Evolutionary conservation across 352 stramenopile genomes (phyloP).

Genomic region (Phytophthora palmivora): DNA sequence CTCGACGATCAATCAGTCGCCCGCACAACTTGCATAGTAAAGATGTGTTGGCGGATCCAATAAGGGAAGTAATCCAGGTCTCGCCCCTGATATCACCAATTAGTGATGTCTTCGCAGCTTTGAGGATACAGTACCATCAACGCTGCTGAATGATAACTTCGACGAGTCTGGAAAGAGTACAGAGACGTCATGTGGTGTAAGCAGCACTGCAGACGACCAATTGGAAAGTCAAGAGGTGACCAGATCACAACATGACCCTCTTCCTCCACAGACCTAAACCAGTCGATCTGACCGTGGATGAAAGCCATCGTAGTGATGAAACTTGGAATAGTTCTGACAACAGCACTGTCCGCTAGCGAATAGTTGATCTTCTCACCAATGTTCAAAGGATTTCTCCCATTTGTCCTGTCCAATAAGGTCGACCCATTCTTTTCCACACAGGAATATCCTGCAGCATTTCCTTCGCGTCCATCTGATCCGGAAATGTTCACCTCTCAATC

Average conservation of each 20-base stretch:
- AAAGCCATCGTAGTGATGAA: slow-evolving; percentile 70
- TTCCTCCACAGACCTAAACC: slow-evolving; percentile 68
- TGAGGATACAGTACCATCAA: slow-evolving; percentile 63
- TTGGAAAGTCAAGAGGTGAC: slow-evolving; percentile 4
- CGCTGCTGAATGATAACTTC: slow-evolving; percentile 66
- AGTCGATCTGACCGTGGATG: slow-evolving; percentile 58
- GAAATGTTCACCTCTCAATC: slow-evolving; percentile 30
- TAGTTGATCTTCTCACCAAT: slow-evolving; percentile 55
- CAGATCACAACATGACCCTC: slow-evolving; percentile 51
- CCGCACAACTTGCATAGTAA: slow-evolving; percentile 57
- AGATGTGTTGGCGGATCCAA: slow-evolving; percentile 23
- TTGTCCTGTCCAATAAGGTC: not conserved
- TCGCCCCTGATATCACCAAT: slow-evolving; percentile 54
- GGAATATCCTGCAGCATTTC: slow-evolving; percentile 6
- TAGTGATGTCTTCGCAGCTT: slow-evolving; percentile 41
- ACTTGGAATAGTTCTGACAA: slow-evolving; percentile 61
- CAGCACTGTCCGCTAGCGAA: slow-evolving; percentile 43
- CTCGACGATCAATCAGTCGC: slow-evolving; percentile 53
- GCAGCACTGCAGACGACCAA: slow-evolving; percentile 33
- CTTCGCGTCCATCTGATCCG: not conserved
- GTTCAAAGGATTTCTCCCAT: not conserved
- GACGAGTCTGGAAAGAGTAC: slow-evolving; percentile 60
- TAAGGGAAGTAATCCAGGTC: slow-evolving; percentile 61
- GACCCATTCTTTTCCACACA: not conserved
- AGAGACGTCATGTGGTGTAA: slow-evolving; percentile 55